Evolutionary conservation across 2,329 filamentous ascomycete genomes (phyloP).

Genomic region (Fusarium sp.): DNA sequence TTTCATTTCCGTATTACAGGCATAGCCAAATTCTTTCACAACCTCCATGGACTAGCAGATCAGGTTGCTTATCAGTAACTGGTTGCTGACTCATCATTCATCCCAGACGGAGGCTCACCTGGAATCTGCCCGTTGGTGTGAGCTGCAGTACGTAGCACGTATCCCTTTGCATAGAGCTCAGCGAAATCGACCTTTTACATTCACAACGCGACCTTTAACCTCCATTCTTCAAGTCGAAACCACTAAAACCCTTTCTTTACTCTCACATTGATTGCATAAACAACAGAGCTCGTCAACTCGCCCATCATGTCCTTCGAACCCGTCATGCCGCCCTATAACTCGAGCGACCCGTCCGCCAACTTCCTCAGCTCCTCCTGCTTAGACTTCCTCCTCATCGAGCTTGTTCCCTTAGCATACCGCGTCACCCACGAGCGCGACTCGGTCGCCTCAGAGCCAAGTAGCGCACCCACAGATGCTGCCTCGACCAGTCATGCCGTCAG

Average conservation of each 20-base stretch:
- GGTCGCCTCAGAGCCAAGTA: conserved; percentile 52
- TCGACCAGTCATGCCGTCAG: conserved; percentile 41
- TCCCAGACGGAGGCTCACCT: background rate
- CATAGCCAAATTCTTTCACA: conserved; percentile 18
- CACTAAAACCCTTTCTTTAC: background rate
- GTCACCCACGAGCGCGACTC: conserved; percentile 78
- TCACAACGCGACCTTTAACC: background rate
- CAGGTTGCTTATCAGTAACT: conserved; percentile 10
- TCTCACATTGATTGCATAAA: background rate
- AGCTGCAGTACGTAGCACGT: conserved; percentile 25
- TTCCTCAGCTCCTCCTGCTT: conserved; percentile 87
- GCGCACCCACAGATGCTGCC: conserved; percentile 33
- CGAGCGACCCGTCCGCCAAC: conserved; percentile 77
- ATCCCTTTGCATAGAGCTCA: conserved; percentile 17
- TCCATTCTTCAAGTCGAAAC: background rate
- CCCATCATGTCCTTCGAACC: conserved; percentile 77
- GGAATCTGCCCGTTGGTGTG: background rate
- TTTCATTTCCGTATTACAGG: conserved; percentile 28
- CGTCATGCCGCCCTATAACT: conserved; percentile 74
- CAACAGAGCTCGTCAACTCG: background rate
- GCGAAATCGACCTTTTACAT: conserved; percentile 8
- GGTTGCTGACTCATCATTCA: conserved; percentile 18
- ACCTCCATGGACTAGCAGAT: background rate
- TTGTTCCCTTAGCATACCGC: conserved; percentile 93
- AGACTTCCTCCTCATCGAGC: conserved; percentile 94